Evolutionary conservation across 768 basidiomycete genomes (phyloP), one percentile per base, ranked within the genome.

Genomic region (Exidia glandulosa): DNA sequence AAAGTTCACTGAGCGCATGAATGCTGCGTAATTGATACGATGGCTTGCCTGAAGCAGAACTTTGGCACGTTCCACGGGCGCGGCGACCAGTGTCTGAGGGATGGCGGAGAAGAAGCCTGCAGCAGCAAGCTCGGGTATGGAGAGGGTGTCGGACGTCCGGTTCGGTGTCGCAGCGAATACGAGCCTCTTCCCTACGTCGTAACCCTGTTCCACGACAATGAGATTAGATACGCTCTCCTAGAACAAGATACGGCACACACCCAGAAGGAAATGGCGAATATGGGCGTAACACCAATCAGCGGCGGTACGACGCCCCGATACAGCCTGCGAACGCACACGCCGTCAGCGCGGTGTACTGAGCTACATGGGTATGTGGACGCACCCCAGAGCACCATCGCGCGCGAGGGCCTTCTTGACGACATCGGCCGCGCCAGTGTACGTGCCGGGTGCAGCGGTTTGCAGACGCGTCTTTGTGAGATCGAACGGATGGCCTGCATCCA

Each of bases 251-350:
- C n/a, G 30, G 47, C n/a, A 65, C 80, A 60, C 71, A 94, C 94
- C 94, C 94, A 97, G 78, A 99, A 98, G 3, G 93, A 95, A 32
- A 98, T 76, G 3, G 96, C 96, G 67, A 99, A 99, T 68, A 97
- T 98, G 33, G 96, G 96, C 3, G 96, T 98, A 31, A 99, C 92
- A 31, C 95, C 93, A 32, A 96, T 76, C 60, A 97, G 73, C 48
- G 94, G 94, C 33, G 94, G 94, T 3, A 94, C 88, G 75, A 97
- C 92, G 34, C 92, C 93, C 62, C 92, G 88, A 68, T 94, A 95
- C 69, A 95, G 69, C 31, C 91, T 94, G 63, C 3, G 57, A 37
- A 60, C 23, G n/a, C 32, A 56, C 47, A 32, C 47, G 16, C 41
- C 25, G 25, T 19, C 27, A 61, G 16, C 32, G 32, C 27, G 16